Evolutionary conservation across 1,284 basidiomycete species (phyloP).

Genomic region (Hemileia vastatrix): DNA sequence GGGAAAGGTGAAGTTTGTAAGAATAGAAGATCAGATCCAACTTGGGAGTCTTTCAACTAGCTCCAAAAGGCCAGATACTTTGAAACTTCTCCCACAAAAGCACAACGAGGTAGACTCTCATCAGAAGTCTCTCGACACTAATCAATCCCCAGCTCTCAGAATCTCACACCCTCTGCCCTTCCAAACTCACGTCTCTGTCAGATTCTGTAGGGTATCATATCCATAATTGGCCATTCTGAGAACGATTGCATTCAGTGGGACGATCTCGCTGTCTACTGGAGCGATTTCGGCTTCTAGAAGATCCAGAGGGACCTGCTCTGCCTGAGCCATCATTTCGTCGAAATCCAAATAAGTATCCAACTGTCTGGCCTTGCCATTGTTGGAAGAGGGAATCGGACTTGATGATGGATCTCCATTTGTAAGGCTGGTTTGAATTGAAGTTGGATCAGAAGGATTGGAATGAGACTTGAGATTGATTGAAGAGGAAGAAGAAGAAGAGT

Average conservation of each 20-base stretch:
- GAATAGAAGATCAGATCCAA: too few species aligned
- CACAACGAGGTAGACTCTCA: background rate
- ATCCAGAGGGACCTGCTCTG: slow-evolving; percentile 23
- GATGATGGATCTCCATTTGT: background rate
- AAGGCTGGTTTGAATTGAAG: background rate
- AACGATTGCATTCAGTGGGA: slow-evolving; percentile 63
- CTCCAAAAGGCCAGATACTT: too few species aligned
- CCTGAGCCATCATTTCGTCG: background rate
- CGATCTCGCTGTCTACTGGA: slow-evolving; percentile 61
- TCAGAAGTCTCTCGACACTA: background rate
- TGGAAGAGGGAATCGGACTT: background rate
- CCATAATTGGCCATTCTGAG: slow-evolving; percentile 66
- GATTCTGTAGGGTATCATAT: slow-evolving; percentile 69
- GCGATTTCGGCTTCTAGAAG: slow-evolving; percentile 65
- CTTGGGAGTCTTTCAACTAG: too few species aligned
- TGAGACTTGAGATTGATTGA: background rate
- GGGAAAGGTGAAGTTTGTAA: too few species aligned
- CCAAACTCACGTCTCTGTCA: slow-evolving; percentile 69
- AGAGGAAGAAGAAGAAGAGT: too few species aligned
- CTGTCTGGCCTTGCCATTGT: background rate
- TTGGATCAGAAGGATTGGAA: background rate
- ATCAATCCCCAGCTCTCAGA: too few species aligned
- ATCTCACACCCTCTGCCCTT: too few species aligned
- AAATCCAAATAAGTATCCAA: background rate
- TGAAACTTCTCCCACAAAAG: too few species aligned